phyloP scores from a whole-genome alignment of 495 filamentous ascomycete genomes.

The Penicillium steckii region DNA sequence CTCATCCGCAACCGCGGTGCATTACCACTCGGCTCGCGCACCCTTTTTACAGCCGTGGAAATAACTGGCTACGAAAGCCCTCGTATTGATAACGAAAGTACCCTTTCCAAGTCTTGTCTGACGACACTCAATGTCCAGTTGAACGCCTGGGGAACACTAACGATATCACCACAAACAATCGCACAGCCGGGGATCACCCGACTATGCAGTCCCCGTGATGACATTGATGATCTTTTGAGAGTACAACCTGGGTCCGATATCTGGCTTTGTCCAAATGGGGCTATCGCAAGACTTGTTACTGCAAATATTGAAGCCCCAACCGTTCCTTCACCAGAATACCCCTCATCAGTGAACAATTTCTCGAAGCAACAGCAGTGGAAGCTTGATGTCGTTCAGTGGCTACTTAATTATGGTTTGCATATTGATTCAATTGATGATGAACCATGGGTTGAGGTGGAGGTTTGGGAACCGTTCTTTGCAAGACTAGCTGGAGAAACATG shows the following conservation, averaged over 20 bases:
- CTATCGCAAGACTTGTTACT: slow-evolving; percentile 42
- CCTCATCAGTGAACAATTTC: slow-evolving; percentile 8
- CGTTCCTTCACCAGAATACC: slow-evolving; percentile 22
- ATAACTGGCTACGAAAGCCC: slow-evolving; percentile 31
- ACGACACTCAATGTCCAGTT: slow-evolving; percentile 43
- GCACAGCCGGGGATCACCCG: slow-evolving; percentile 38
- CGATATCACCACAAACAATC: slow-evolving; percentile 38
- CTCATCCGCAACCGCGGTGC: slow-evolving; percentile 37
- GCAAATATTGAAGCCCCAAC: slow-evolving; percentile 21
- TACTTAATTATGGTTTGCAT: slow-evolving; percentile 39
- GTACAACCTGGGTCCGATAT: slow-evolving; percentile 36
- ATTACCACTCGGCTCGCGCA: slow-evolving; percentile 46
- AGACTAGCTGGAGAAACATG: slow-evolving; percentile 39
- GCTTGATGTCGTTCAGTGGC: slow-evolving; percentile 38
- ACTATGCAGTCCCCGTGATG: slow-evolving; percentile 24
- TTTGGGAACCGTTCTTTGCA: slow-evolving; percentile 48
- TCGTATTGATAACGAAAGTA: slow-evolving; percentile 28
- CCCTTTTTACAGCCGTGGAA: slow-evolving; percentile 40
- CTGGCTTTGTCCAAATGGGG: slow-evolving; percentile 52
- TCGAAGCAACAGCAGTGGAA: slow-evolving; percentile 39
- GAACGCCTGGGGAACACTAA: slow-evolving; percentile 37
- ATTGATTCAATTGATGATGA: slow-evolving; percentile 36
- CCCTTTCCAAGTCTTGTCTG: slow-evolving; percentile 29
- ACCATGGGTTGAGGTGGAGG: slow-evolving; percentile 45
- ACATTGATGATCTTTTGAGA: slow-evolving; percentile 17